Evolutionary conservation across 2,329 filamentous ascomycete species (phyloP), one percentile per base, ranked within the genome.

Genomic region (Clonostachys chloroleuca): DNA sequence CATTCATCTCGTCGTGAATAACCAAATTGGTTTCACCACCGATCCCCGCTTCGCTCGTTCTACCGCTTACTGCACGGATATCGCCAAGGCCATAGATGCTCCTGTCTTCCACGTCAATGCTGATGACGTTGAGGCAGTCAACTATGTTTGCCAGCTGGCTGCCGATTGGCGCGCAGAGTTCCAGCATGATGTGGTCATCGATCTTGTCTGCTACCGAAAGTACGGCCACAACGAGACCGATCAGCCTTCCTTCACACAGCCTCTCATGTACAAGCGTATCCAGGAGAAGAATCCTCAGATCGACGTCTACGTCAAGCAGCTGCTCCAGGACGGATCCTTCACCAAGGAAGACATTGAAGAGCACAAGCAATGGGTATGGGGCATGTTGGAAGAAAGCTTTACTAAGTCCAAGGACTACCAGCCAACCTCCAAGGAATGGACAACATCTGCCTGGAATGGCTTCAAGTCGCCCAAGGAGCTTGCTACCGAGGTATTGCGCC

Each of bases 321-420:
- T 99, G 46, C 77, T 96, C 42, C 78, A 89, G 52, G 92, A 96
- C 62, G 90, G 92, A 59, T 95, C 89, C 46, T 97, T 99, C 73
- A 96, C 89, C 56, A 92, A 96, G 74, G 92, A 94, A 60, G 94
- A 99, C 64, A 87, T 99, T 50, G 92, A 99, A 49, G 94, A 99
- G 77, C 94, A 97, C 79, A 95, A 95, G 80, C 89, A 95, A 68
- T 97, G 94, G 94, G 94, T 97, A 50, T 97, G 92, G 94, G 88
- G 89, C 52, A 97, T 97, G 92, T 79, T 99, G 49, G 92, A 96
- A 63, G 92, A 97, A 68, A 96, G 91, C 73, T 99, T 97, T 69
- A 80, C 90, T 59, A 91, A 92, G 70, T 96, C 92, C 71, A 96
- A 95, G 73, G 92, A 97, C 61, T 99, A 99, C 72, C 87, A 94